Base-by-base conservation (phyloP, 2,329 filamentous ascomycete genomes). In the Colletotrichum navitas region DNA sequence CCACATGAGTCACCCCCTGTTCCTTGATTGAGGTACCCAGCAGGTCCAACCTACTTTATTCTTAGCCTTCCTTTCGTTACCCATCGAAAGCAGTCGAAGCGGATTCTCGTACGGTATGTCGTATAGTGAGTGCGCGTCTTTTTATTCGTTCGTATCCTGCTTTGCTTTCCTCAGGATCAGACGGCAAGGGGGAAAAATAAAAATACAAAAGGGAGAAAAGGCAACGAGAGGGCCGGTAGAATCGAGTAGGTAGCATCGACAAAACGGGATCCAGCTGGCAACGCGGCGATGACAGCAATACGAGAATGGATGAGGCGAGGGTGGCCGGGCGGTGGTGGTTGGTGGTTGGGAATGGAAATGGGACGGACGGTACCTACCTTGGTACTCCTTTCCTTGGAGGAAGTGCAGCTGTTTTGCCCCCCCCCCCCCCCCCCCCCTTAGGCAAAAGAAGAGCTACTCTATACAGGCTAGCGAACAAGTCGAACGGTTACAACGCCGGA, bases 271-370 rank as follows among this genome's bases (percentile, higher is more conserved):
- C 24, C 43, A 29, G 43, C 56, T 29, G 39, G 56, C 39, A 32
- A 43, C 39, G 55, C n/a, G n/a, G n/a, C 60, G 61, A 63, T 58
- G 56, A 29, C 58, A 63, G 68, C 47, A 68, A 68, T 68, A 71
- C 68, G 68, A 71, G 51, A 41, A 41, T 54, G 45, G 11, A 61
- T 63, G 68, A 63, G 68, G 64, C 68, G 68, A 71, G 52, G 64
- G 64, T 71, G 58, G 58, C 56, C 29, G 58, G 41, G 51, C 64
- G 45, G 68, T 68, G 68, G 68, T 52, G 68, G 68, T 54, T 68
- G 68, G 68, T 52, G 68, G 68, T 54, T 68, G 62, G 58, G 51
- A 68, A 68, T 56, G 68, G 49, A 47, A 39, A 52, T 70, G 49
- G 52, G 59, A 45, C 34, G 54, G 66, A 45, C n/a, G 16, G 32